Conservation (phyloP, 2,329 filamentous ascomycete species). For the Aspergillus sojae region DNA sequence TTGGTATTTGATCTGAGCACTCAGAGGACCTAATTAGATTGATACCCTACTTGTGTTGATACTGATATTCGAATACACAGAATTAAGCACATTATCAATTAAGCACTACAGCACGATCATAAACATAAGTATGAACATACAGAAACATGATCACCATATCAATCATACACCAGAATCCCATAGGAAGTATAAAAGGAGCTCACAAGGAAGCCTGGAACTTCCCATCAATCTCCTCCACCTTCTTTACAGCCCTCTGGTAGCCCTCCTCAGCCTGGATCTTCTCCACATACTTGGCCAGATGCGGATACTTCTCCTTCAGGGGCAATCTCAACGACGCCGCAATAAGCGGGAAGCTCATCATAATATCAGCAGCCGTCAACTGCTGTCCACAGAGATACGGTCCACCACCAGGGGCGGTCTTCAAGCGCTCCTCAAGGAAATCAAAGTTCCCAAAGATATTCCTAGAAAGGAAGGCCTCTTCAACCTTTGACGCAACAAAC, state of each 20-base stretch:
- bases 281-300: constrained; percentile 40
- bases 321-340: constrained; percentile 39
- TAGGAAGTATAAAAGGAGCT: neutral
- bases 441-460: constrained; percentile 46
- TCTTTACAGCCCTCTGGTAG: constrained; percentile 44
- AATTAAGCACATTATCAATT: neutral
- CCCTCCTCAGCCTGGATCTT: constrained; percentile 39
- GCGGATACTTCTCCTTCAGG: constrained; percentile 41
- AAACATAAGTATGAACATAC: neutral
- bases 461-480: constrained; percentile 42
- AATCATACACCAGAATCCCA: neutral
- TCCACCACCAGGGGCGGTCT: constrained; percentile 42
- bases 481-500: constrained; percentile 53
- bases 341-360: constrained; percentile 51
- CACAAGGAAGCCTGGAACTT: constrained; percentile 35
- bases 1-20: neutral
- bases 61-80: neutral
- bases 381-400: constrained; percentile 47
- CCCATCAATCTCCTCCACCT: constrained; percentile 46
- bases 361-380: constrained; percentile 50
- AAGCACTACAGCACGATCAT: neutral
- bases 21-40: neutral
- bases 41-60: constrained; percentile 12
- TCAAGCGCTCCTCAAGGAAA: constrained; percentile 50
- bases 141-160: neutral